Evolutionary conservation across 352 stramenopile genomes (phyloP), one percentile per base, ranked within the genome.

Genomic region (Plasmopara halstedii): DNA sequence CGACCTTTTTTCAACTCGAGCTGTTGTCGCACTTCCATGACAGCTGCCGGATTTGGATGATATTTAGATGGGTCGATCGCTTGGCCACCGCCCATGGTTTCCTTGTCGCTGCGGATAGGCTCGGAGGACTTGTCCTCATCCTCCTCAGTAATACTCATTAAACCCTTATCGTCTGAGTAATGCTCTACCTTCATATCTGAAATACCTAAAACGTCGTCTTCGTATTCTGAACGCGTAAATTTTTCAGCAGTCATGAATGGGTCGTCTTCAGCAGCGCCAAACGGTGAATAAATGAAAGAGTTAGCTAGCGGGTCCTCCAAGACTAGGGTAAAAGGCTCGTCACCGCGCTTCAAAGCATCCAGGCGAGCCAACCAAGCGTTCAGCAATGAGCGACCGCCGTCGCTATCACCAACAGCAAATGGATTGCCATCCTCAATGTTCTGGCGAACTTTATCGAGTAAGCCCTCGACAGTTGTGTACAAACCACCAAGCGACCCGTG

Each of bases 401-500:
- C 73, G 56, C 70, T 83, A 62, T 95, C 83, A 43, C 85, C 83
- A 29, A 83, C 36, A 33, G 65, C 77, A 43, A 97, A 95, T 17
- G 87, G 83, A 64, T 95, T 92, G 13, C 70, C 72, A 23, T 77
- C 56, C 17, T 73, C 64, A 29, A 97, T 73, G 27, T 75, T 73
- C 47, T 90, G 74, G 20, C 73, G 65, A 36, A 97, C 82, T 57
- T 92, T 89, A 32, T 83, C 64, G 1, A 98, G 55, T 22, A 97
- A 53, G 23, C 91, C 91, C 55, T 98, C 89, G n/a, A 98, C 71
- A 10, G 89, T 97, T 15, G 89, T 96, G 60, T 97, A 97, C 13
- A 97, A 40, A 19, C 89, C 88, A 53, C 79, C 87, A 3, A 97
- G 56, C 18, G 85, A 91, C 11, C 88, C 88, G 44, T 92, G 77